A percentile compares a stretch with the other conserved stretches of the same genome.
phyloP scores from a whole-genome alignment of 2,329 filamentous ascomycete genomes.

The Bipolaris sorokiniana region DNA sequence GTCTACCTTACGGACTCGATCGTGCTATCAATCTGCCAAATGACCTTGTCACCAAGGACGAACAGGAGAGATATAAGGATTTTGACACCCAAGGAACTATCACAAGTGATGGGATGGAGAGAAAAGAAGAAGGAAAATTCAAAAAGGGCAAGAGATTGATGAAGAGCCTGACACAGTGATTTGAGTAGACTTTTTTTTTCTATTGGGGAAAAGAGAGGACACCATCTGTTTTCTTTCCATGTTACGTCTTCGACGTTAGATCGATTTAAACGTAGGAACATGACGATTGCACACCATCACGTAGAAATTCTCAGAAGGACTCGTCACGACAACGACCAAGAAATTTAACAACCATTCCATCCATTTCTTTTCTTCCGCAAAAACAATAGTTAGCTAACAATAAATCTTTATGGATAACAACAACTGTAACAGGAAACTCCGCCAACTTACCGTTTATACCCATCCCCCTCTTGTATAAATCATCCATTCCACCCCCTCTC shows the following conservation, averaged over 20 bases:
- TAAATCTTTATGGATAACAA: too few species aligned
- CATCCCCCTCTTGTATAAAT: too few species aligned
- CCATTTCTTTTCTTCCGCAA: too few species aligned
- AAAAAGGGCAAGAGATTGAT: background rate
- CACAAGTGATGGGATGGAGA: background rate
- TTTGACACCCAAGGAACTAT: background rate
- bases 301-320: too few species aligned
- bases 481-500: too few species aligned
- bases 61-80: slow-evolving; percentile 4
- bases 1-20: slow-evolving; percentile 70
- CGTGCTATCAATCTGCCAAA: slow-evolving; percentile 71
- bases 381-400: too few species aligned
- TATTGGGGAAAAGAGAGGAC: background rate
- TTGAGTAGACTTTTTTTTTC: background rate
- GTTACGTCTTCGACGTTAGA: background rate
- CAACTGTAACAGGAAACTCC: too few species aligned
- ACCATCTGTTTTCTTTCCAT: background rate
- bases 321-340: too few species aligned
- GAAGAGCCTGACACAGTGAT: slow-evolving; percentile 4
- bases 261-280: background rate
- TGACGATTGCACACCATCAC: too few species aligned
- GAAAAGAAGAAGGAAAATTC: background rate
- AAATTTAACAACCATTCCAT: too few species aligned
- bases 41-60: slow-evolving; percentile 47
- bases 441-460: too few species aligned